Conservation (phyloP, 257 asterid genomes). For the Cordia subcordata region DNA sequence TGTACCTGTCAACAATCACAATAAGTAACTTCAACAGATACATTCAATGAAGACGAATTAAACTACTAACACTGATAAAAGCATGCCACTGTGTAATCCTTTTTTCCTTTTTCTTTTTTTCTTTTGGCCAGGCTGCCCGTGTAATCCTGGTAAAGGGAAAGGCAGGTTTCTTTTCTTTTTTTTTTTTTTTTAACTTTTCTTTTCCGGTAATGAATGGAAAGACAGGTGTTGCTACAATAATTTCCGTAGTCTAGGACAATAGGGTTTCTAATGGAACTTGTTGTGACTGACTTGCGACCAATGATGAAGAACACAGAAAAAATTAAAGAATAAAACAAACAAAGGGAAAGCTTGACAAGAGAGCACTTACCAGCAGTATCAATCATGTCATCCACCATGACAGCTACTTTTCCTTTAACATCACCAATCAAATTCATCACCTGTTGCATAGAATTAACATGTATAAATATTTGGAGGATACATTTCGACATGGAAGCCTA, state of each 20-base stretch:
- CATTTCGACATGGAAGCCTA: not conserved
- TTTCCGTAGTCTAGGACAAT: no score
- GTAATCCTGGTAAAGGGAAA: no score
- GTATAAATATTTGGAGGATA: constrained; percentile 7
- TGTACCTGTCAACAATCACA: constrained; percentile 55
- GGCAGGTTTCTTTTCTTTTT: no score
- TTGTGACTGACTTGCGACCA: no score
- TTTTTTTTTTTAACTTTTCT: no score
- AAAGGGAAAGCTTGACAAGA: not conserved
- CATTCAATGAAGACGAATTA: not conserved
- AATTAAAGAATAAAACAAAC: not conserved
- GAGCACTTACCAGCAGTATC: constrained; percentile 77
- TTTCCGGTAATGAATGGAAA: no score
- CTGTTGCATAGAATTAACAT: constrained; percentile 30
- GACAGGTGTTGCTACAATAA: no score
- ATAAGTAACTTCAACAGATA: not conserved
- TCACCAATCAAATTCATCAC: constrained; percentile 96
- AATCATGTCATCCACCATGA: constrained; percentile 95
- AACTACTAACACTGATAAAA: no score
- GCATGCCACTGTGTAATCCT: no score
- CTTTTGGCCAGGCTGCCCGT: no score
- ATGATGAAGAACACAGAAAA: not conserved
- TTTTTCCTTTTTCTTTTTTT: no score
- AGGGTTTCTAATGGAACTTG: no score
- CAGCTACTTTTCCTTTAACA: constrained; percentile 85